Evolutionary conservation across 106 monocot genomes (phyloP).

Genomic region (Dendrobium chrysotoxum): DNA sequence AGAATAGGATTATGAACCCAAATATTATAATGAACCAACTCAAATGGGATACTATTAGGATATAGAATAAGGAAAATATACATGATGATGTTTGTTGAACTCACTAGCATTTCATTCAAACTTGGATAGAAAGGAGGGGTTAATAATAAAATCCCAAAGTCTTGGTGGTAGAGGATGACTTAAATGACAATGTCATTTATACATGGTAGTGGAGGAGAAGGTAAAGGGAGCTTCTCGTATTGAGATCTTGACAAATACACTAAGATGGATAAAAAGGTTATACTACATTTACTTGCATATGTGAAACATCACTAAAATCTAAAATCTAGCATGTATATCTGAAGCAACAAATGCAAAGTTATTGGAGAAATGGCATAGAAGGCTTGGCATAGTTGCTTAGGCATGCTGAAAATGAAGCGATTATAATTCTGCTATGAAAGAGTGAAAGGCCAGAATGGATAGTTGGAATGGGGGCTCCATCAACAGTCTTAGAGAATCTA

Average conservation of each 20-base stretch:
- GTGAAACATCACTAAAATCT: no score
- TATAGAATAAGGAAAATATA: background rate
- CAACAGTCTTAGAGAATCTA: no score
- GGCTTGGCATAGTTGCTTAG: background rate
- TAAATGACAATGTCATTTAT: background rate
- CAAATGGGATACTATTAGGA: background rate
- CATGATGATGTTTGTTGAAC: background rate
- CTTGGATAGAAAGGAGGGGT: background rate
- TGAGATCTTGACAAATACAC: no score
- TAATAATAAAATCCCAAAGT: background rate
- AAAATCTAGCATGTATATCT: no score
- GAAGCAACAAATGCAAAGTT: background rate
- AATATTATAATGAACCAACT: background rate
- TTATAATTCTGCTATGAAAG: background rate
- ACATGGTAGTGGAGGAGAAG: background rate
- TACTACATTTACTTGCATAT: no score
- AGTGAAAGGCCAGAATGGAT: background rate
- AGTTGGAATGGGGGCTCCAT: background rate
- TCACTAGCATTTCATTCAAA: background rate
- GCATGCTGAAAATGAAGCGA: background rate
- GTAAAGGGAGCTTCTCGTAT: no score
- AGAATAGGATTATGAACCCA: background rate
- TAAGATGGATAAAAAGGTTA: no score
- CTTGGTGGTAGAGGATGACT: background rate
- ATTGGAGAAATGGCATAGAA: background rate